phyloP scores from a whole-genome alignment of 257 asterid genomes.

The Eucommia ulmoides region DNA sequence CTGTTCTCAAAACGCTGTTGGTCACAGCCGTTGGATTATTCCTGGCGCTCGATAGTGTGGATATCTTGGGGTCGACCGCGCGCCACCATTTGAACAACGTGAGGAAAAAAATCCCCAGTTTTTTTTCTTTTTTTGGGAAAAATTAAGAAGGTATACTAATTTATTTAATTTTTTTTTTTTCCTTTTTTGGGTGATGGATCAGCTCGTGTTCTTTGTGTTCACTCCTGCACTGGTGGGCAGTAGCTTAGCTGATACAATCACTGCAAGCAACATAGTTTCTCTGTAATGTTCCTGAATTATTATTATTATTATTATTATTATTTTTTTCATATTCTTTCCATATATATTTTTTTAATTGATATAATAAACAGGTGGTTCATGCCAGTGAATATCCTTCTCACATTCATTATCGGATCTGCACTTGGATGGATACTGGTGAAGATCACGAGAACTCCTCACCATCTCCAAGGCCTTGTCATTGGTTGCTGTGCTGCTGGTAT shows the following conservation, averaged over 20 bases:
- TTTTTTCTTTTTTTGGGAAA: no score
- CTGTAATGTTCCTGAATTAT: no score
- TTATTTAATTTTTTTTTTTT: background rate
- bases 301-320: no score
- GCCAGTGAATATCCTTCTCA: slow-evolving; percentile 24
- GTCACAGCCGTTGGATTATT: slow-evolving; percentile 18
- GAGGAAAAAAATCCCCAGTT: background rate
- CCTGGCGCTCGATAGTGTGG: slow-evolving; percentile 20
- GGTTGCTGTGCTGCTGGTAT: slow-evolving; percentile 34
- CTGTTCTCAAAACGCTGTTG: slow-evolving; percentile 22
- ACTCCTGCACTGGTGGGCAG: slow-evolving; percentile 19
- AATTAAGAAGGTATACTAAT: background rate
- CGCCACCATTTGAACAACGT: slow-evolving; percentile 23
- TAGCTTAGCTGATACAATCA: slow-evolving; percentile 23
- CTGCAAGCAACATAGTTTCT: slow-evolving; percentile 12
- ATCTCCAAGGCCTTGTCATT: slow-evolving; percentile 24
- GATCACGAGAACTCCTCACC: slow-evolving; percentile 15
- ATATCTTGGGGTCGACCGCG: slow-evolving; percentile 15
- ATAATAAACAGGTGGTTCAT: slow-evolving; percentile 23
- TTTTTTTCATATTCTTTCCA: no score
- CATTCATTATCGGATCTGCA: slow-evolving; percentile 20
- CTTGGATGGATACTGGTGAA: slow-evolving; percentile 26
- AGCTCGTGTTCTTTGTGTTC: slow-evolving; percentile 29
- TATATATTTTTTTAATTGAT: no score
- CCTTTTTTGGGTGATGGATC: background rate